These are phyloP conservation scores for Polygonum maritimum DNA, from an alignment of 148 eudicot species.

Conservation along the genomic window DNA sequence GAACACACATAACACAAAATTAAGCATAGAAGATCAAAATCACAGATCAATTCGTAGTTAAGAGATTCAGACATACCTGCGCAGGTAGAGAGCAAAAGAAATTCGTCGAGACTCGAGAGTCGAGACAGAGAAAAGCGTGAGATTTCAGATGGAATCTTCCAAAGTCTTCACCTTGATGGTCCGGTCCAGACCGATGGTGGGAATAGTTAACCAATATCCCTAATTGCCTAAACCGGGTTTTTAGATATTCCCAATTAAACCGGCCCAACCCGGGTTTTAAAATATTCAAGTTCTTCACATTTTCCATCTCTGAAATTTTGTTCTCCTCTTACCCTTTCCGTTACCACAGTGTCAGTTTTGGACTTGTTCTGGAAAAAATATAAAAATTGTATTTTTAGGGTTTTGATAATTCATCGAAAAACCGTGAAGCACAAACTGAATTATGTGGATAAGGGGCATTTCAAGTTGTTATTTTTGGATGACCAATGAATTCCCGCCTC, in stretches of 20 bases:
- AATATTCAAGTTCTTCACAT: not conserved
- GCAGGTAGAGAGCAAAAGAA: not conserved
- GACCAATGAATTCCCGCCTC: slow-evolving; percentile 49
- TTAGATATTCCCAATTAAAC: no score
- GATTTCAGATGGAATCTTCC: not conserved
- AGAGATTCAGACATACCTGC: not conserved
- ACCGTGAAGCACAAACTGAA: slow-evolving; percentile 49
- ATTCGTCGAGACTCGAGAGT: not conserved
- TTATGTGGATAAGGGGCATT: slow-evolving; percentile 47
- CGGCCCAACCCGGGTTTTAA: no score
- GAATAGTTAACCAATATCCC: no score
- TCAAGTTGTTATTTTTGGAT: slow-evolving; percentile 23
- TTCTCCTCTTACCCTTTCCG: not conserved
- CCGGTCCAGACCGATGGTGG: no score
- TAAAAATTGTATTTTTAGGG: not conserved
- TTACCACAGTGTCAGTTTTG: not conserved
- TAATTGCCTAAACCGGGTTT: no score
- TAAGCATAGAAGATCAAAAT: not conserved
- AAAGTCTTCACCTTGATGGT: no score
- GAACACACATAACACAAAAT: not conserved
- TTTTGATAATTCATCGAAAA: slow-evolving; percentile 11
- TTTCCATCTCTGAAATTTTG: not conserved
- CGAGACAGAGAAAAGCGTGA: not conserved
- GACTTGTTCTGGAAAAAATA: not conserved
- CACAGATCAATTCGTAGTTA: not conserved